Conservation (phyloP, 2,329 filamentous ascomycete genomes). For the Aspergillus pseudoterreus region DNA sequence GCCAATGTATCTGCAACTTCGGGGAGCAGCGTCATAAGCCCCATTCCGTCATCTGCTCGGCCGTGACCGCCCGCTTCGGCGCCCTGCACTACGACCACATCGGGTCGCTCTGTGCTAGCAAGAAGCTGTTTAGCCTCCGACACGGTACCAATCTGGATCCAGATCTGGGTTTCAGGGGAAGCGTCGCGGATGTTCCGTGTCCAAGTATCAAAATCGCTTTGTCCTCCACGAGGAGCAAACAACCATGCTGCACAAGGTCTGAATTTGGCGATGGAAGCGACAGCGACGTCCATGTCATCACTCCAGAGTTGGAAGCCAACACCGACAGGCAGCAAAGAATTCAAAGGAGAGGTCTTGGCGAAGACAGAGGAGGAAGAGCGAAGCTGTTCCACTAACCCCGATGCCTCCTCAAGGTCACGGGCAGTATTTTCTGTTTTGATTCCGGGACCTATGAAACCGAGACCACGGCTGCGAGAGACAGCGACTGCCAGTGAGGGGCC, state of each 20-base stretch:
- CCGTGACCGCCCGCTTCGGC: constrained; percentile 56
- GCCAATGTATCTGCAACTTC: constrained; percentile 47
- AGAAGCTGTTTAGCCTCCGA: constrained; percentile 45
- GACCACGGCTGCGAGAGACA: constrained; percentile 54
- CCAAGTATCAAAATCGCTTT: constrained; percentile 44
- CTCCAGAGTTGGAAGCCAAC: constrained; percentile 43
- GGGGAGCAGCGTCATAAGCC: constrained; percentile 50
- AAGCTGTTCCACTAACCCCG: constrained; percentile 18
- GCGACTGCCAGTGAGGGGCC: constrained; percentile 57
- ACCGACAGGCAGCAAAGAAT: constrained; percentile 31
- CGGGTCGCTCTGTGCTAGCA: constrained; percentile 36
- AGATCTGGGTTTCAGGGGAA: constrained; percentile 47
- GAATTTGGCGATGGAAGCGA: constrained; percentile 28
- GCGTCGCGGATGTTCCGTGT: constrained; percentile 40
- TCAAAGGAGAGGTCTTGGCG: constrained; percentile 1
- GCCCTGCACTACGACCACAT: constrained; percentile 54
- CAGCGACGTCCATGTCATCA: constrained; percentile 30
- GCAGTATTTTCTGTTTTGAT: constrained; percentile 38
- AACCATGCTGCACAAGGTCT: constrained; percentile 43
- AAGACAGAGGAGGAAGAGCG: constrained; percentile 2
- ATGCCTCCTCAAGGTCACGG: constrained; percentile 31
- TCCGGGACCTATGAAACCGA: constrained; percentile 58
- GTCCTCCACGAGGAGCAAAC: constrained; percentile 32
- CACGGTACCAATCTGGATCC: constrained; percentile 55
- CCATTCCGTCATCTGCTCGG: constrained; percentile 42